Percentiles rank a stretch among this genome's conserved stretches.
phyloP scores from a whole-genome alignment of 495 filamentous ascomycete genomes.

The Poronia punctata region DNA sequence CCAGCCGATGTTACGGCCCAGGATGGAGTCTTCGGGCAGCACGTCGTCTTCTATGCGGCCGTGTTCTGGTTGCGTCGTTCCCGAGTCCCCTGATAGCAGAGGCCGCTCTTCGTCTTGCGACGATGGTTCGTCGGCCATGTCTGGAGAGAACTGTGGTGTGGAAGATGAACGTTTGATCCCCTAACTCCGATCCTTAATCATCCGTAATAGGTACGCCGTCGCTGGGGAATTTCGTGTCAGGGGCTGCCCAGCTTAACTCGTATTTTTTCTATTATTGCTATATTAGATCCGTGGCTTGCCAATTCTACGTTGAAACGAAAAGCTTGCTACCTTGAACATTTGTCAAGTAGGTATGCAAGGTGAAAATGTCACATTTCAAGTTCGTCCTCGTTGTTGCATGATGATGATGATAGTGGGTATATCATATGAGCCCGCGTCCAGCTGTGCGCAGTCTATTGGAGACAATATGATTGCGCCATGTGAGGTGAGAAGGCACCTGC shows the following conservation, averaged over 20 bases:
- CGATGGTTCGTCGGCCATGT: not conserved
- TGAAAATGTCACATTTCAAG: not conserved
- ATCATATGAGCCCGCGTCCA: too few relatives aligned
- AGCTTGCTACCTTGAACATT: too few relatives aligned
- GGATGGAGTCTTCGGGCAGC: slow-evolving; percentile 53
- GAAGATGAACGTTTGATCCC: too few relatives aligned
- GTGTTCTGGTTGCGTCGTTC: slow-evolving; percentile 17
- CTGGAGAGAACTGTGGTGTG: too few relatives aligned
- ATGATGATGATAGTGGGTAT: slow-evolving; percentile 2
- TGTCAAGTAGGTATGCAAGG: not conserved
- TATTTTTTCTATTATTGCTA: too few relatives aligned
- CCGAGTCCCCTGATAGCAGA: slow-evolving; percentile 8
- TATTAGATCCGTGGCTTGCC: too few relatives aligned
- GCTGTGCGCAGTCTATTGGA: too few relatives aligned
- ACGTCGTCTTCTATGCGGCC: slow-evolving; percentile 48
- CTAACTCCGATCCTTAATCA: too few relatives aligned
- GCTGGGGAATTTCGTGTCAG: too few relatives aligned
- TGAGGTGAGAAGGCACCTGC: slow-evolving; percentile 7
- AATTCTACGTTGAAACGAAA: too few relatives aligned
- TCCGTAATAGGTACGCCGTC: too few relatives aligned
- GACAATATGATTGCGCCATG: slow-evolving; percentile 12
- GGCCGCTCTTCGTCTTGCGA: slow-evolving; percentile 4
- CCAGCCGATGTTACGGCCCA: slow-evolving; percentile 61
- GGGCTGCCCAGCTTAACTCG: too few relatives aligned
- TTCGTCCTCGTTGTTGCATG: not conserved